A percentile compares a stretch with the other conserved stretches of the same genome.
Conservation (phyloP, 306 rosid species). For the Glycine latifolia region DNA sequence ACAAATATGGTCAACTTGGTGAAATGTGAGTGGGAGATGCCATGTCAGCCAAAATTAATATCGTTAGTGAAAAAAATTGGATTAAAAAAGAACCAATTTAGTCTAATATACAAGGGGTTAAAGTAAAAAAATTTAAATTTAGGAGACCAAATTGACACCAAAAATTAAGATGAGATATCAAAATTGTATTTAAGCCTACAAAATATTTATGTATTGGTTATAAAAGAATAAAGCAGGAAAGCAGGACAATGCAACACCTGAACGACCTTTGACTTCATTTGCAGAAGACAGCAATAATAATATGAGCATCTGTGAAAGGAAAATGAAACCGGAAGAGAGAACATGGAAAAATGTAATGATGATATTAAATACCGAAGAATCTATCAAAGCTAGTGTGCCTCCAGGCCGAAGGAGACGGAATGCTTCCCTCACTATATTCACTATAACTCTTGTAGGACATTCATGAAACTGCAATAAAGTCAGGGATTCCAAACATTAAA, state of each 20-base stretch:
- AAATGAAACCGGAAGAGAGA: neutral
- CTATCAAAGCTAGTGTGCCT: constrained; percentile 67
- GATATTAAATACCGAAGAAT: constrained; percentile 58
- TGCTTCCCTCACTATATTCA: constrained; percentile 60
- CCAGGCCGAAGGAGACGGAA: constrained; percentile 76
- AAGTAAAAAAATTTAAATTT: neutral
- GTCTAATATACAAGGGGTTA: neutral
- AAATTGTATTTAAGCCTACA: neutral
- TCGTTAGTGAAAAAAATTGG: neutral
- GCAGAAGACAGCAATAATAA: constrained; percentile 49
- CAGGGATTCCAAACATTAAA: constrained; percentile 24
- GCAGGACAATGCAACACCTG: constrained; percentile 63
- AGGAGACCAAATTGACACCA: neutral
- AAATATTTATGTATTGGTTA: neutral
- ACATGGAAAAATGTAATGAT: neutral
- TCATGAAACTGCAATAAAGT: constrained; percentile 66
- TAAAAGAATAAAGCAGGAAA: constrained; percentile 28
- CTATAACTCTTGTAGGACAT: constrained; percentile 67
- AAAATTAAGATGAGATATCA: neutral
- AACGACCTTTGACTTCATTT: constrained; percentile 69
- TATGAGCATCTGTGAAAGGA: constrained; percentile 44
- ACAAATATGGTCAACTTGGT: neutral
- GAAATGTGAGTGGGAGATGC: neutral
- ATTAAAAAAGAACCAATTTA: neutral
- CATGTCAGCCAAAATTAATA: neutral